Conservation (phyloP, 2,329 filamentous ascomycete species). For the Stachybotrys elegans region DNA sequence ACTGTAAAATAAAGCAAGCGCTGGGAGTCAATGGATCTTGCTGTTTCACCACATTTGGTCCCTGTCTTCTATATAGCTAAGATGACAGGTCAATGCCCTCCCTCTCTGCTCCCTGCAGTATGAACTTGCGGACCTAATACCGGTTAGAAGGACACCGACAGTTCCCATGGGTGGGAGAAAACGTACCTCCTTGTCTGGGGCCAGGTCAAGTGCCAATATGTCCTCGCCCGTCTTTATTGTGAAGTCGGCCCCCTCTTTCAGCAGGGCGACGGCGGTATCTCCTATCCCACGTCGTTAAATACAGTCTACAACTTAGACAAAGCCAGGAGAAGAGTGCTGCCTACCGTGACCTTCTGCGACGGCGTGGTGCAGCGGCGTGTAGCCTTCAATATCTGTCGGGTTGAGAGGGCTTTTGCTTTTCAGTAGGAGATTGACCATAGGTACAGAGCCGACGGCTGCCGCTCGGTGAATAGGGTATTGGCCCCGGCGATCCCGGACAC, state of each 20-base stretch:
- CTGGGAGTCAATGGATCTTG: too few species aligned
- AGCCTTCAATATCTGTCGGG: slow-evolving; percentile 74
- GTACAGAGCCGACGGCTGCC: slow-evolving; percentile 82
- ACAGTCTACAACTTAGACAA: background rate
- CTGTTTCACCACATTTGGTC: too few species aligned
- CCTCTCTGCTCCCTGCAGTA: slow-evolving; percentile 71
- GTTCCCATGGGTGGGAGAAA: slow-evolving; percentile 6
- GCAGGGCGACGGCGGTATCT: slow-evolving; percentile 74
- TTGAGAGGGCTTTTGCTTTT: slow-evolving; percentile 76
- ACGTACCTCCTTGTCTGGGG: slow-evolving; percentile 77
- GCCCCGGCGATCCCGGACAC: slow-evolving; percentile 79
- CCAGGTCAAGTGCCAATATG: slow-evolving; percentile 69
- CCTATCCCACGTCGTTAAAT: slow-evolving; percentile 35
- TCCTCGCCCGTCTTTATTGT: slow-evolving; percentile 73
- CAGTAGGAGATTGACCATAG: slow-evolving; percentile 76
- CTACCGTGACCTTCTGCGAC: slow-evolving; percentile 68
- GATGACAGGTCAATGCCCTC: slow-evolving; percentile 66
- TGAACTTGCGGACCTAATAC: slow-evolving; percentile 65
- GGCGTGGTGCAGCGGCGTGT: slow-evolving; percentile 87
- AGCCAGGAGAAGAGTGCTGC: slow-evolving; percentile 9
- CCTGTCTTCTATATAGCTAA: too few species aligned
- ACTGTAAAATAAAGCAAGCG: slow-evolving; percentile 63
- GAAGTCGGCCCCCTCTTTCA: slow-evolving; percentile 80
- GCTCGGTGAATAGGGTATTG: slow-evolving; percentile 89
- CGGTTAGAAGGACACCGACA: slow-evolving; percentile 13